phyloP scores from a whole-genome alignment of 192 early-diverging fungal species.

The Obelidium mucronatum region DNA sequence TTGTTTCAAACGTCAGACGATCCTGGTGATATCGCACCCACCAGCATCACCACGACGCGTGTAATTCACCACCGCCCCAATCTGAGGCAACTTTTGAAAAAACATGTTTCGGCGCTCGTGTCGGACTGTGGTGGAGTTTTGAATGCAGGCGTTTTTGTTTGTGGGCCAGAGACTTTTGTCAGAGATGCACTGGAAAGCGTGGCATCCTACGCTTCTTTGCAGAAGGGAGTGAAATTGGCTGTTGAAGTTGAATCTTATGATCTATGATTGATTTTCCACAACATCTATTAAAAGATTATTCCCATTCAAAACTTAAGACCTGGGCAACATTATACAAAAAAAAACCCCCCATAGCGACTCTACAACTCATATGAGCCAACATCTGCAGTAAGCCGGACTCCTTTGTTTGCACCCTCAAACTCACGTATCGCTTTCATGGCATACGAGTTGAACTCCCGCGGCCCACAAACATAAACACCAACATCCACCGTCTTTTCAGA shows the following conservation, averaged over 20 bases:
- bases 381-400: background rate
- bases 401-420: background rate
- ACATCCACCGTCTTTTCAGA: background rate
- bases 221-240: background rate
- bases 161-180: constrained; percentile 10
- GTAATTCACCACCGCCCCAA: too few species aligned
- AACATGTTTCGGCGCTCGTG: too few species aligned
- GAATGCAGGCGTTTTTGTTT: constrained; percentile 22
- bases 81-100: too few species aligned
- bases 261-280: too few species aligned
- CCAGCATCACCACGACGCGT: too few species aligned
- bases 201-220: background rate
- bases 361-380: constrained; percentile 6
- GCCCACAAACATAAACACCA: constrained; percentile 31
- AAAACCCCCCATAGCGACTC: too few species aligned
- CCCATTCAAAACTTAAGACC: too few species aligned
- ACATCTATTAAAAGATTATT: too few species aligned
- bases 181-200: background rate
- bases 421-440: background rate
- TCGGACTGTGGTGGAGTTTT: too few species aligned
- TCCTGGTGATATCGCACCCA: too few species aligned
- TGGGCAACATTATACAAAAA: too few species aligned
- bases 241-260: constrained; percentile 21
- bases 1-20: background rate
- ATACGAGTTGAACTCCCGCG: background rate